Conservation (phyloP, 768 basidiomycete genomes). For the Paxillus involutus region DNA sequence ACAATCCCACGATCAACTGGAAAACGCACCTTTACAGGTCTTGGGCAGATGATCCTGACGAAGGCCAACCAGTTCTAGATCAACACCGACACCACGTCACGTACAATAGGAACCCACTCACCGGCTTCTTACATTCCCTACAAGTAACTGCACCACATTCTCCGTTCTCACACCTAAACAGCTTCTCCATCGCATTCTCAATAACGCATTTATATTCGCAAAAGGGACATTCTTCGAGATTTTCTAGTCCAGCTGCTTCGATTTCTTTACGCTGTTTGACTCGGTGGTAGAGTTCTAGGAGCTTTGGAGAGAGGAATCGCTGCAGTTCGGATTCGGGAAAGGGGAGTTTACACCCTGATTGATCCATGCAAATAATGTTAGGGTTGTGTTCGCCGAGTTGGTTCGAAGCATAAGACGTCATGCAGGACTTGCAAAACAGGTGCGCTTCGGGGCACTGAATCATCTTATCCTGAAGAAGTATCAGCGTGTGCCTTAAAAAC, state of each 20-base stretch:
- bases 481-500: background rate
- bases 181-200: constrained; percentile 62
- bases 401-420: constrained; percentile 65
- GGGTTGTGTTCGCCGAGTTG: constrained; percentile 64
- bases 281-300: constrained; percentile 68
- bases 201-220: constrained; percentile 88
- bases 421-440: constrained; percentile 78
- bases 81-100: background rate
- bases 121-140: constrained; percentile 72
- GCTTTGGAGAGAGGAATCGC: constrained; percentile 65
- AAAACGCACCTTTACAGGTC: constrained; percentile 63
- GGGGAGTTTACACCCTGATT: constrained; percentile 63
- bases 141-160: constrained; percentile 80
- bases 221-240: constrained; percentile 86
- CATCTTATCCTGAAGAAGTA: constrained; percentile 63
- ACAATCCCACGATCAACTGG: background rate
- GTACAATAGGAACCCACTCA: constrained; percentile 31
- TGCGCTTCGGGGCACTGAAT: constrained; percentile 89
- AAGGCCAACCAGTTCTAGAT: background rate
- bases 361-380: constrained; percentile 79
- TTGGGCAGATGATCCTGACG: constrained; percentile 77
- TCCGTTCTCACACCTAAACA: constrained; percentile 55
- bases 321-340: constrained; percentile 71
- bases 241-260: constrained; percentile 72
- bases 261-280: constrained; percentile 80